Evolutionary conservation across 805 yeast genomes (phyloP), one percentile per base, ranked within the genome.

Genomic region (Martiniozyma abietophila): DNA sequence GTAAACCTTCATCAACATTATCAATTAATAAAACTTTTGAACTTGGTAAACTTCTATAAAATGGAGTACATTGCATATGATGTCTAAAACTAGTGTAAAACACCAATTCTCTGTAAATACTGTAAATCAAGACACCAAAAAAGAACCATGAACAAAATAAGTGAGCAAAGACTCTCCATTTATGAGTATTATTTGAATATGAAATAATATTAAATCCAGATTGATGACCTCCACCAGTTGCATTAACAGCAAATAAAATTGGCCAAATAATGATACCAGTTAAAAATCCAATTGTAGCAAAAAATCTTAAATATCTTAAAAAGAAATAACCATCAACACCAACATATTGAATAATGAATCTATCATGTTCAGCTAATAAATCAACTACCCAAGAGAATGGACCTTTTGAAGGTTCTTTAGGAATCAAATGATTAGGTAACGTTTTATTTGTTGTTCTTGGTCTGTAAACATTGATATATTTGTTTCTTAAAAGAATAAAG

Each of bases 311-410:
- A 48, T 70, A 81, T 42, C 94, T 65, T 33, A 80, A 55, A 51
- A 76, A 81, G 51, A 82, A 76, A 53, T 78, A 82, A 2, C 92
- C 92, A 56, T 82, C 94, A 21, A 75, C 54, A 34, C 88, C 82
- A 25, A 78, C 62, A 42, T 78, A 77, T 57, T 80, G 88, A 46
- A 82, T 63, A 27, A 77, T 45, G 54, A 65, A 80, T 1, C 74
- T 53, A 40, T 76, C 78, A 1, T 85, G 79, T 50, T 69, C 70
- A 4, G 59, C 42, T 40, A 76, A 45, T 16, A 80, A 38, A 36
- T 56, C 62, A 2, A 65, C 49, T 6, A 76, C 44, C 92, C 92
- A 82, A 5, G 58, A 51, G 40, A 70, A 66, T 21, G 67, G 69
- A 3, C 42, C 36, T 16, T 21, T 36, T 10, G 37, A 33, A 8